Percentiles rank a stretch among this genome's conserved stretches.
Evolutionary conservation across 2,329 filamentous ascomycete species (phyloP).

Genomic region (Arthrobotrys sinensis): DNA sequence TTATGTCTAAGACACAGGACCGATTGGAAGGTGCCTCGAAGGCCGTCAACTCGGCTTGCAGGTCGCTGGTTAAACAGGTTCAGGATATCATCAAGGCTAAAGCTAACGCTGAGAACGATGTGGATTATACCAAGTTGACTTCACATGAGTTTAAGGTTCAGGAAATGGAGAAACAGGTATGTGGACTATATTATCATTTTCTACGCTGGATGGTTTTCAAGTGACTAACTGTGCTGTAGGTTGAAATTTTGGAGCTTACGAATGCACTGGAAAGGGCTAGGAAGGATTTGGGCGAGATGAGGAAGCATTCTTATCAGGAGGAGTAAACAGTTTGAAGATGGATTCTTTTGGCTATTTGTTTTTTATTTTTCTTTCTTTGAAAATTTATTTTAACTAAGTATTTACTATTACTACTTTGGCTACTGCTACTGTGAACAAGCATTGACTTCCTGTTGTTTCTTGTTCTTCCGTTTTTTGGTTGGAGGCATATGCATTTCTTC

Average conservation of each 20-base stretch:
- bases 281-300: slow-evolving; percentile 92
- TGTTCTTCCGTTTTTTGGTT: not conserved
- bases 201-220: not conserved
- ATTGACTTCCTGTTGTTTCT: not conserved
- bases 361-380: not conserved
- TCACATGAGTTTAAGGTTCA: slow-evolving; percentile 97
- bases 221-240: slow-evolving; percentile 72
- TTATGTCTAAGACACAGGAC: slow-evolving; percentile 98
- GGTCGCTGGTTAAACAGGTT: slow-evolving; percentile 89
- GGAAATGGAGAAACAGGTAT: slow-evolving; percentile 99
- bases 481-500: slow-evolving; percentile 9
- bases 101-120: slow-evolving; percentile 82
- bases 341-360: not conserved
- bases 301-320: slow-evolving; percentile 94
- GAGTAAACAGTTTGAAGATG: slow-evolving; percentile 27
- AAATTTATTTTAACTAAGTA: not conserved
- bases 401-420: not conserved
- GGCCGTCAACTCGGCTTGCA: slow-evolving; percentile 90
- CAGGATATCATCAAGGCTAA: slow-evolving; percentile 93
- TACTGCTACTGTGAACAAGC: slow-evolving; percentile 3
- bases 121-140: slow-evolving; percentile 90
- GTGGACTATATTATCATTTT: slow-evolving; percentile 65
- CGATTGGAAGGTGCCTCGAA: slow-evolving; percentile 90
- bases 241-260: slow-evolving; percentile 96
- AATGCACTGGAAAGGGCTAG: slow-evolving; percentile 85